These are phyloP conservation scores for Yarrowia yakushimensis DNA, from an alignment of 805 yeast species.

Conservation along the genomic window DNA sequence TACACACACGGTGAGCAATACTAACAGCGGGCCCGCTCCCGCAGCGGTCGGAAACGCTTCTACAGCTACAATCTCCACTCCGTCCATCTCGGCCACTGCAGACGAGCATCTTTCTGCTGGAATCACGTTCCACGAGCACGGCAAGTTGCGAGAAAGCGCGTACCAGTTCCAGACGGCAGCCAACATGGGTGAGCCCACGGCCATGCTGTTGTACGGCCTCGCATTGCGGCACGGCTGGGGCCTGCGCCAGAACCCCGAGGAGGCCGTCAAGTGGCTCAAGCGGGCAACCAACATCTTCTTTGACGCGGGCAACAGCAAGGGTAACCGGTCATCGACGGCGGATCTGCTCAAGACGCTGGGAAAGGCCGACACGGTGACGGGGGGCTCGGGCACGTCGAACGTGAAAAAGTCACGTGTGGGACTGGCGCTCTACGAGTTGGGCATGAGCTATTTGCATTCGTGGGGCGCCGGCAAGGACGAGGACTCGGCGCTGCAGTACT, in stretches of 20 bases:
- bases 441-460: constrained; percentile 53
- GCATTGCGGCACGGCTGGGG: constrained; percentile 70
- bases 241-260: constrained; percentile 51
- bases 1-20: background rate
- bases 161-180: constrained; percentile 66
- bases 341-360: constrained; percentile 27
- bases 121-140: constrained; percentile 47
- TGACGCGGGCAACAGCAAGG: constrained; percentile 33
- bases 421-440: constrained; percentile 56
- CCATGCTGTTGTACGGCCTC: constrained; percentile 65
- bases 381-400: constrained; percentile 4
- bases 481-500: constrained; percentile 51
- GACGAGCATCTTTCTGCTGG: constrained; percentile 37
- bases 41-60: background rate
- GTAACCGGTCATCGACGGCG: constrained; percentile 26
- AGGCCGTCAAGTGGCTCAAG: constrained; percentile 59
- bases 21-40: background rate
- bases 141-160: constrained; percentile 64
- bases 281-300: constrained; percentile 41
- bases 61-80: background rate
- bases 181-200: constrained; percentile 56
- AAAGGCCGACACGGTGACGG: constrained; percentile 9
- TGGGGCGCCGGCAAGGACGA: constrained; percentile 57
- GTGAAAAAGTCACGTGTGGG: constrained; percentile 34
- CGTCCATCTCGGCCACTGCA: constrained; percentile 30